Evolutionary conservation across 2,329 filamentous ascomycete genomes (phyloP).

Genomic region (Cercospora janseana): DNA sequence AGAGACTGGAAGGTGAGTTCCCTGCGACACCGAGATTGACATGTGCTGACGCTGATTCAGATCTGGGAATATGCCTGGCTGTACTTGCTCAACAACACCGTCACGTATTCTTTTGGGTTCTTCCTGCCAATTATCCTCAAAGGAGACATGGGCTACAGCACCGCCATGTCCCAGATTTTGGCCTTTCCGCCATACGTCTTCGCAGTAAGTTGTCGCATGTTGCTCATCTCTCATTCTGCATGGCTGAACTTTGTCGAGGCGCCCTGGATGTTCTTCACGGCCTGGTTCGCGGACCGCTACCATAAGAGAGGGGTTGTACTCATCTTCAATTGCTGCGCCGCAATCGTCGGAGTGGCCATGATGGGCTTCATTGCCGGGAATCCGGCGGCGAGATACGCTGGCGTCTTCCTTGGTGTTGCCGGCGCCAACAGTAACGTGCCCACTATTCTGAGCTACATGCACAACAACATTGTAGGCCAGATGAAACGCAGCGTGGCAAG

Average conservation of each 20-base stretch:
- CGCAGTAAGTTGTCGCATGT: conserved; percentile 17
- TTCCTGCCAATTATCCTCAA: conserved; percentile 43
- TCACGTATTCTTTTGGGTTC: conserved; percentile 39
- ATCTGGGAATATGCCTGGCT: conserved; percentile 39
- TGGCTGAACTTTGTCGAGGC: conserved; percentile 22
- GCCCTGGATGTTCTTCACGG: conserved; percentile 32
- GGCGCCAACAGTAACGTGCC: conserved; percentile 77
- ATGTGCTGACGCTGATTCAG: conserved; percentile 21
- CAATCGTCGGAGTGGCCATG: conserved; percentile 21
- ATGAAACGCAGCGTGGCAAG: conserved; percentile 80
- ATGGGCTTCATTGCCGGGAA: conserved; percentile 19
- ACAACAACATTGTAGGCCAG: conserved; percentile 81
- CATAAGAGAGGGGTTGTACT: conserved; percentile 26
- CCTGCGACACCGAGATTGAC: conserved; percentile 2
- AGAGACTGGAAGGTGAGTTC: conserved; percentile 38
- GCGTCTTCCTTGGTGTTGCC: conserved; percentile 70
- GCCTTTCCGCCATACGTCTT: conserved; percentile 38
- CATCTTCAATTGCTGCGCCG: conserved; percentile 20
- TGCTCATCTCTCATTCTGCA: not conserved
- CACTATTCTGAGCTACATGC: conserved; percentile 70
- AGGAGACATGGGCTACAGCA: conserved; percentile 40
- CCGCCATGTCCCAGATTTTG: conserved; percentile 36
- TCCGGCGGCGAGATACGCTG: conserved; percentile 55
- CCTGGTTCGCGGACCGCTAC: conserved; percentile 26
- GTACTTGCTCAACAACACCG: conserved; percentile 30